These are phyloP conservation scores for Ceratocystiopsis minuta DNA, from an alignment of 2,329 filamentous ascomycete genomes.

Conservation along the genomic window DNA sequence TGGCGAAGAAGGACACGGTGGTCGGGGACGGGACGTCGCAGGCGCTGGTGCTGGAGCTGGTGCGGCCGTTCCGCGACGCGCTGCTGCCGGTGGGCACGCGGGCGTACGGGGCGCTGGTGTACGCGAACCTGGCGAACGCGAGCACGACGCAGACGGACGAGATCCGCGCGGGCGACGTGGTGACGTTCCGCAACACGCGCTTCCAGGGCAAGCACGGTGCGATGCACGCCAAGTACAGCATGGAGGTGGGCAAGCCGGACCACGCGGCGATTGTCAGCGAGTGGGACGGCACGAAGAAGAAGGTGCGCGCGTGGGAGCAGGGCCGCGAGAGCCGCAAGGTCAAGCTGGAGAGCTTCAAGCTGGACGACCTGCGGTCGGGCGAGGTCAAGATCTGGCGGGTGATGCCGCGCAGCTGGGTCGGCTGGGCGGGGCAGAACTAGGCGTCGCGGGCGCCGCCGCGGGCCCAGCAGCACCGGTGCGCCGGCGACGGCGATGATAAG, in stretches of 20 bases:
- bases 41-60: conserved; percentile 58
- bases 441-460: too few species aligned
- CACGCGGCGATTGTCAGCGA: conserved; percentile 86
- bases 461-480: too few species aligned
- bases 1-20: conserved; percentile 56
- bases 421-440: conserved; percentile 56
- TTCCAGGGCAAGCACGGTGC: conserved; percentile 92
- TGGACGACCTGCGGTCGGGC: conserved; percentile 79
- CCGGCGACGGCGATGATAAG: too few species aligned
- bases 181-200: conserved; percentile 78
- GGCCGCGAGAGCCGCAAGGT: conserved; percentile 86
- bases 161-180: conserved; percentile 79
- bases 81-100: conserved; percentile 74
- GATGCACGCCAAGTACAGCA: conserved; percentile 85
- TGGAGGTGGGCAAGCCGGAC: conserved; percentile 73
- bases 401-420: conserved; percentile 81
- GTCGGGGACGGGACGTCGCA: conserved; percentile 74
- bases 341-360: conserved; percentile 81
- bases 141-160: conserved; percentile 80
- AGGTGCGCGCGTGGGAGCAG: conserved; percentile 89
- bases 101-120: conserved; percentile 80
- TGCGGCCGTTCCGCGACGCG: conserved; percentile 54
- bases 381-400: conserved; percentile 97
- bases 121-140: conserved; percentile 88
- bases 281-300: conserved; percentile 98